A percentile compares a stretch with the other conserved stretches of the same genome.
phyloP scores from a whole-genome alignment of 2,329 filamentous ascomycete genomes.

The Calonectria hongkongensis region DNA sequence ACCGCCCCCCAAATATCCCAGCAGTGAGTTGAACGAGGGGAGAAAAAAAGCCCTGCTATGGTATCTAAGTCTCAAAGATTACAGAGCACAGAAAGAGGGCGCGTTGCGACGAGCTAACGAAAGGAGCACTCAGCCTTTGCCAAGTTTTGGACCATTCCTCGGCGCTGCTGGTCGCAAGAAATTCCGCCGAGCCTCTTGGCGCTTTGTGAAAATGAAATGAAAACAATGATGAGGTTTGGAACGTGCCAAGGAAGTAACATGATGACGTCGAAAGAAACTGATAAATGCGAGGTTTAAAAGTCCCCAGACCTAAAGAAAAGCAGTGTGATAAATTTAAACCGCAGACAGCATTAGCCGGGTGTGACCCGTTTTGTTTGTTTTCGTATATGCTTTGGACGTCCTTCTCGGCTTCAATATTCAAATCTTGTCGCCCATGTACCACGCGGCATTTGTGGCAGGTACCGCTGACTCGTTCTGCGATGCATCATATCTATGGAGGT shows the following conservation, averaged over 20 bases:
- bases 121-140: too few relatives aligned
- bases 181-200: neutral
- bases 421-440: too few relatives aligned
- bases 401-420: neutral
- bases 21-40: too few relatives aligned
- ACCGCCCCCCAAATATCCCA: too few relatives aligned
- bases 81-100: too few relatives aligned
- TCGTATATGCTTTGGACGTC: too few relatives aligned
- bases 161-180: neutral
- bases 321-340: neutral
- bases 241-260: constrained; percentile 12
- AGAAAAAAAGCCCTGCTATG: too few relatives aligned
- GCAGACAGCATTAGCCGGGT: neutral
- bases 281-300: too few relatives aligned
- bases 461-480: neutral
- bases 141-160: neutral
- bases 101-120: too few relatives aligned
- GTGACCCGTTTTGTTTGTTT: neutral
- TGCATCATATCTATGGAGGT: neutral
- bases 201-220: neutral
- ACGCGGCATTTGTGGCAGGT: neutral
- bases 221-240: neutral
- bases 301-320: too few relatives aligned
- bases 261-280: neutral
- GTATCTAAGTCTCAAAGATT: too few relatives aligned